These are phyloP conservation scores for Populus ilicifolia DNA, from an alignment of 345 rosid species.

Conservation along the genomic window DNA sequence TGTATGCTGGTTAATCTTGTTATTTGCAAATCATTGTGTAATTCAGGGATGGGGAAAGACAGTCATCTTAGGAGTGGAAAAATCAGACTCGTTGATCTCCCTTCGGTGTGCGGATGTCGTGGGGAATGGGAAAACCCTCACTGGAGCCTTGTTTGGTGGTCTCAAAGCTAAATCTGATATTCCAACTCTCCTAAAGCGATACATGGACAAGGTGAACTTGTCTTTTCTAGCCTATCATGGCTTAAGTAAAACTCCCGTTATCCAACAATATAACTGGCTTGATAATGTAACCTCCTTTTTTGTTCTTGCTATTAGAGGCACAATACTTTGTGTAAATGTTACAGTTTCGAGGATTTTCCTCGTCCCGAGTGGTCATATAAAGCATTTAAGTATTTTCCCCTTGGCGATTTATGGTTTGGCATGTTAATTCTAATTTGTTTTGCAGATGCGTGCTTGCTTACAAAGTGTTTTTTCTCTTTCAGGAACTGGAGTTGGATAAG, in stretches of 20 bases:
- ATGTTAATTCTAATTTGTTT: not conserved
- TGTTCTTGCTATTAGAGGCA: not conserved
- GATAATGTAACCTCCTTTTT: not conserved
- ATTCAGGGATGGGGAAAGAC: slow-evolving; percentile 92
- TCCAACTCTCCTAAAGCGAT: slow-evolving; percentile 68
- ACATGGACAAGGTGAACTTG: slow-evolving; percentile 49
- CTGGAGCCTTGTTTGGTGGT: slow-evolving; percentile 74
- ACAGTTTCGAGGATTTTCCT: not conserved
- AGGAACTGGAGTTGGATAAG: slow-evolving; percentile 68
- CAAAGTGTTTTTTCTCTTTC: not conserved
- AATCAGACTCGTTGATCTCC: slow-evolving; percentile 50
- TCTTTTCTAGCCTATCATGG: not conserved
- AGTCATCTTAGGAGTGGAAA: slow-evolving; percentile 70
- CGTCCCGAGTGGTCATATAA: not conserved
- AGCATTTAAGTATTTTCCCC: not conserved
- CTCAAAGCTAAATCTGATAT: slow-evolving; percentile 76
- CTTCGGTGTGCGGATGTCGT: slow-evolving; percentile 55
- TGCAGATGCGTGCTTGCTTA: not conserved
- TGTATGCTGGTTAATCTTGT: not conserved
- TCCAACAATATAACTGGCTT: not conserved
- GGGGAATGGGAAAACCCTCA: slow-evolving; percentile 48
- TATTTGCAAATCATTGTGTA: not conserved
- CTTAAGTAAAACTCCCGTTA: not conserved
- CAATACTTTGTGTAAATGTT: not conserved
- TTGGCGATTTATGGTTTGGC: not conserved